Conservation (phyloP, 208 protist species). For the Crithidia fasciculata region DNA sequence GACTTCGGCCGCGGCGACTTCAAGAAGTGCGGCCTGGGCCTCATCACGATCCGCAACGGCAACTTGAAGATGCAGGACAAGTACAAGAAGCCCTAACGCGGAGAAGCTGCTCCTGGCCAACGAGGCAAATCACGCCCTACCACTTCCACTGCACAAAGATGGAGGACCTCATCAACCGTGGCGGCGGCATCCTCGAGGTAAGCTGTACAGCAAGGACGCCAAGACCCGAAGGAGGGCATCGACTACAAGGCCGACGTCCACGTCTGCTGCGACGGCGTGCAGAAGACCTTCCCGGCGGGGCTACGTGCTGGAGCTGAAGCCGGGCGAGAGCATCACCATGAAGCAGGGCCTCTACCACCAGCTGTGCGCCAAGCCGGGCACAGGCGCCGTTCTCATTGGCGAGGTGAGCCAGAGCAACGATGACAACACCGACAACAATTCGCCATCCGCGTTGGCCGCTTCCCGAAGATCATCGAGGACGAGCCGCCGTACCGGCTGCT, state of each 20-base stretch:
- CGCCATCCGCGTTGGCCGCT: conserved; percentile 18
- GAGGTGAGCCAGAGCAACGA: conserved; percentile 27
- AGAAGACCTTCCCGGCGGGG: conserved; percentile 16
- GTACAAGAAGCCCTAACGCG: conserved; percentile 8
- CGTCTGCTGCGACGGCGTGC: conserved; percentile 20
- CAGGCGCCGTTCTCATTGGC: conserved; percentile 15
- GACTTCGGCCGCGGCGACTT: conserved; percentile 29
- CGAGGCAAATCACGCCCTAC: conserved; percentile 21
- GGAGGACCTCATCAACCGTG: conserved; percentile 31
- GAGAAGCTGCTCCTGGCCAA: conserved; percentile 18
- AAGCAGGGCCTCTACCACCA: conserved; percentile 24
- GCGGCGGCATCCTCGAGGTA: conserved; percentile 19
- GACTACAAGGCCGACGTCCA: conserved; percentile 16
- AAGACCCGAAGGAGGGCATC: conserved; percentile 18
- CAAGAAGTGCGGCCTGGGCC: conserved; percentile 17
- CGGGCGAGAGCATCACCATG: conserved; percentile 25
- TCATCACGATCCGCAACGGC: conserved; percentile 18
- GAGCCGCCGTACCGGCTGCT: conserved; percentile 21
- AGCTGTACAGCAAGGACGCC: conserved; percentile 9
- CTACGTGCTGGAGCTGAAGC: conserved; percentile 23
- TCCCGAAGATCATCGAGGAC: conserved; percentile 26
- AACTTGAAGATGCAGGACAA: conserved; percentile 15
- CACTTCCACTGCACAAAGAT: conserved; percentile 25
- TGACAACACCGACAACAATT: conserved; percentile 31
- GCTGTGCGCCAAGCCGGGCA: conserved; percentile 19